Evolutionary conservation across 306 rosid genomes (phyloP), one percentile per base, ranked within the genome.

Genomic region (Ziziphus jujuba): DNA sequence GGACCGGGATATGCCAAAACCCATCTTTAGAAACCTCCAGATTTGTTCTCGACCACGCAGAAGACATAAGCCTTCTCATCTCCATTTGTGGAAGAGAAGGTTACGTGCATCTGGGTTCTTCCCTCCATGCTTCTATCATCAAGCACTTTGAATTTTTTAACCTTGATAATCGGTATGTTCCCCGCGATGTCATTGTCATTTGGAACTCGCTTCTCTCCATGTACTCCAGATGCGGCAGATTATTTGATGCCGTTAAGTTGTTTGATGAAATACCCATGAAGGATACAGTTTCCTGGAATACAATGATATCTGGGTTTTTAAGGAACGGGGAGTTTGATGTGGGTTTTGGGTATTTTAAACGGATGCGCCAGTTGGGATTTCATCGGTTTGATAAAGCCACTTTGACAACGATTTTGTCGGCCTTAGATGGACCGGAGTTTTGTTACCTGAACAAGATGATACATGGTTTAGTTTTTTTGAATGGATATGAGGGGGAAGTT

Each of bases 281-380:
- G 64, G 98, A 92, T 60, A 72, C 91, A 5, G 81, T 89, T 2
- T 87, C 97, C 0, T 92, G 97, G 98, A 92, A 92, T 47, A 67
- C 84, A 0, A 36, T 89, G 59, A 76, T 89, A 33, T 88, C 86
- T 34, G 91, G 88, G 75, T 87, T 87, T 81, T 48, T 85, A 12
- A 82, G 82, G 64, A 79, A 76, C 54, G 74, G 78, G 69, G 73
- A 79, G 73, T 66, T 77, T 52, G 77, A 62, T 65, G 12, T 25
- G 43, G 89, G 86, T 56, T 84, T 75, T 63, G 67, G 72, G 50
- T 78, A 87, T 61, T 87, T 92, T 36, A 84, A 78, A 59, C 74
- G 54, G 44, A 80, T 85, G 89, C 61, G 48, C 19, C 79, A 67
- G 36, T 76, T 50, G 10, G 80, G 56, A 51, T 67, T n/a, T 77